Evolutionary conservation across 2,329 filamentous ascomycete genomes (phyloP).

Genomic region (Aspergillus sp.): DNA sequence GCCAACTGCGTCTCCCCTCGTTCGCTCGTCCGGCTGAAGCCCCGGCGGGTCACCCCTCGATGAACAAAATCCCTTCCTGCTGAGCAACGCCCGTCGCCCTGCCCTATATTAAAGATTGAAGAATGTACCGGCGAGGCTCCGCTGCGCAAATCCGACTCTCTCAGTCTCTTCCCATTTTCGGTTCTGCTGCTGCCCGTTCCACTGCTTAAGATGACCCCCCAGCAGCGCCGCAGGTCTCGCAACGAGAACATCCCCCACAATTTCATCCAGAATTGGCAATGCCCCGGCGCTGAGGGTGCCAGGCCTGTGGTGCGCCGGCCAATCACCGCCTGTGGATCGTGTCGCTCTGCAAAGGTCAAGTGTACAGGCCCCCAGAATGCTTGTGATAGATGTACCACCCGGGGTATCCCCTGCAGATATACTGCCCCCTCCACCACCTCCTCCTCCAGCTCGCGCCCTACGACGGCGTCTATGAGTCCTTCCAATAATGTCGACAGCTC

Average conservation of each 20-base stretch:
- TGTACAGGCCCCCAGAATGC: neutral
- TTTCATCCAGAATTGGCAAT: neutral
- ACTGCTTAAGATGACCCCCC: neutral
- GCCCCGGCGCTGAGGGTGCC: neutral
- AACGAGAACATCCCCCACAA: neutral
- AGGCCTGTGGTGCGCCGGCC: neutral
- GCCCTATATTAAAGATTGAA: too few relatives aligned
- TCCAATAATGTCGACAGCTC: neutral
- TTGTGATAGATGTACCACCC: neutral
- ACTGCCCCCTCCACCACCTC: neutral
- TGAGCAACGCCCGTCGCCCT: too few relatives aligned
- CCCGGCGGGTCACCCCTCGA: too few relatives aligned
- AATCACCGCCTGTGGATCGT: neutral
- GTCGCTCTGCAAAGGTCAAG: neutral
- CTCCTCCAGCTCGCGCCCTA: neutral
- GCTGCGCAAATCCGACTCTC: too few relatives aligned
- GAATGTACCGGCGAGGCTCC: too few relatives aligned
- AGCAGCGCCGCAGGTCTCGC: neutral
- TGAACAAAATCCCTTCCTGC: too few relatives aligned
- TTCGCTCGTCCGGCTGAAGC: too few relatives aligned
- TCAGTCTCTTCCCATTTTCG: too few relatives aligned
- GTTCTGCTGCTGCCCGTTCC: too few relatives aligned
- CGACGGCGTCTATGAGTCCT: neutral
- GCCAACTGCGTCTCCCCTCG: too few relatives aligned
- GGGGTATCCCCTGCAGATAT: neutral